Percentiles rank a stretch among this genome's conserved stretches.
These are phyloP conservation scores for Boletus sp. DNA, from an alignment of 1,284 basidiomycete species.

Conservation along the genomic window DNA sequence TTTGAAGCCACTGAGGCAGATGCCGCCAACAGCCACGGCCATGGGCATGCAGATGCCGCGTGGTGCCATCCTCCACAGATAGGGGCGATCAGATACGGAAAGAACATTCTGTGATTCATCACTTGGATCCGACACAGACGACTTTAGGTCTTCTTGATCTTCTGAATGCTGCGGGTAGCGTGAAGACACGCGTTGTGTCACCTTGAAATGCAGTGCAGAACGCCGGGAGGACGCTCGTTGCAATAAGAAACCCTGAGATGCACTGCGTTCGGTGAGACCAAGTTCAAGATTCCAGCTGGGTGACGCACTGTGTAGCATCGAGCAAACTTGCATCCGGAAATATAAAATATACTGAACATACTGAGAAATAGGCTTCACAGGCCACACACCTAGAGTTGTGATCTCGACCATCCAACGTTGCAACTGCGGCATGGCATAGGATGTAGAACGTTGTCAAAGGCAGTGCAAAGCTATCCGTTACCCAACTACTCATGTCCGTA, in stretches of 20 bases:
- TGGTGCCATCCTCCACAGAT: slow-evolving; percentile 10
- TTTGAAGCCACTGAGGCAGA: slow-evolving; percentile 18
- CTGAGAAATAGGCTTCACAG: background rate
- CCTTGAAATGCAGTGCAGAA: slow-evolving; percentile 3
- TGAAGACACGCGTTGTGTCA: background rate
- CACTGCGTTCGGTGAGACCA: background rate
- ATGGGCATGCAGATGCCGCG: slow-evolving; percentile 21
- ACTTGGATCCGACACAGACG: slow-evolving; percentile 7
- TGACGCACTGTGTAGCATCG: background rate
- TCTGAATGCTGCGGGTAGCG: slow-evolving; percentile 18
- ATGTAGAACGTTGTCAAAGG: background rate
- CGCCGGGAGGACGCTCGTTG: background rate
- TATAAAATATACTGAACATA: background rate
- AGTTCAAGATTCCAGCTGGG: background rate
- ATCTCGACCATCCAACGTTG: background rate
- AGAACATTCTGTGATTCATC: slow-evolving; percentile 18
- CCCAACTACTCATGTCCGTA: background rate
- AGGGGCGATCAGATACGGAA: slow-evolving; percentile 8
- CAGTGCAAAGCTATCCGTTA: background rate
- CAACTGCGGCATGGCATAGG: background rate
- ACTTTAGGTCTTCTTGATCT: slow-evolving; percentile 18
- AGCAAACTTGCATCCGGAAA: background rate
- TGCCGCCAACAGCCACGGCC: slow-evolving; percentile 14
- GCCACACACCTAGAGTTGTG: background rate
- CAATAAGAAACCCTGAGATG: slow-evolving; percentile 1